Conservation (phyloP, 768 basidiomycete species). For the Tylopilus intermedius region DNA sequence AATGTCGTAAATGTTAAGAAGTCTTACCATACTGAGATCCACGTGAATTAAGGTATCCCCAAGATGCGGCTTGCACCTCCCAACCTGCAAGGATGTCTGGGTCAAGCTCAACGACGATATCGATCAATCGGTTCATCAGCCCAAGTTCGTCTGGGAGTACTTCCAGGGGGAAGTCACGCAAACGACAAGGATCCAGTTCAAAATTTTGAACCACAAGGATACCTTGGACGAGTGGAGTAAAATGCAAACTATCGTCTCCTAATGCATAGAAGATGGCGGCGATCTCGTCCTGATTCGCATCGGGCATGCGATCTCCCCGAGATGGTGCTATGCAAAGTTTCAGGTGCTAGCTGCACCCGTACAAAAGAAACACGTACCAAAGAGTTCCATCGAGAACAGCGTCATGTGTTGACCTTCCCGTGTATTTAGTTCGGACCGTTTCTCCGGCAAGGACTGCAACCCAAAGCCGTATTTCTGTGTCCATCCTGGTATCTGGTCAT, state of each 20-base stretch:
- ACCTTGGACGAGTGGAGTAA: conserved; percentile 35
- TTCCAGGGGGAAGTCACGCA: conserved; percentile 46
- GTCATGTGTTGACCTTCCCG: conserved; percentile 74
- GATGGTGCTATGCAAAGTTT: conserved; percentile 48
- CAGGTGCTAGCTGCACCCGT: neutral
- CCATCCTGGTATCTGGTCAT: conserved; percentile 57
- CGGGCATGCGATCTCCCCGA: conserved; percentile 51
- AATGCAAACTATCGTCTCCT: conserved; percentile 39
- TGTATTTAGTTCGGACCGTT: conserved; percentile 33
- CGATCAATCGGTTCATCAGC: conserved; percentile 70
- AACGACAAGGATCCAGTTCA: conserved; percentile 35
- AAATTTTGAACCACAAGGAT: conserved; percentile 48
- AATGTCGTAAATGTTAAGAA: neutral
- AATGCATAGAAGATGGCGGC: conserved; percentile 69
- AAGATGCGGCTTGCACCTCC: conserved; percentile 84
- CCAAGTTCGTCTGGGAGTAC: conserved; percentile 68
- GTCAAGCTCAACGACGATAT: conserved; percentile 71
- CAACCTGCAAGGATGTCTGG: conserved; percentile 91
- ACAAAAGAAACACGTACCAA: conserved; percentile 52
- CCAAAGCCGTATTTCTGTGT: conserved; percentile 74
- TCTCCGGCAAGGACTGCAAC: conserved; percentile 51
- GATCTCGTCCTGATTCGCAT: conserved; percentile 56
- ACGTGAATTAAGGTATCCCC: conserved; percentile 83
- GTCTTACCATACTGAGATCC: conserved; percentile 52
- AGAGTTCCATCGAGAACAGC: conserved; percentile 76